A percentile compares a stretch with the other conserved stretches of the same genome.
Conservation (phyloP, 148 eudicot species). For the Diospyros lotus region DNA sequence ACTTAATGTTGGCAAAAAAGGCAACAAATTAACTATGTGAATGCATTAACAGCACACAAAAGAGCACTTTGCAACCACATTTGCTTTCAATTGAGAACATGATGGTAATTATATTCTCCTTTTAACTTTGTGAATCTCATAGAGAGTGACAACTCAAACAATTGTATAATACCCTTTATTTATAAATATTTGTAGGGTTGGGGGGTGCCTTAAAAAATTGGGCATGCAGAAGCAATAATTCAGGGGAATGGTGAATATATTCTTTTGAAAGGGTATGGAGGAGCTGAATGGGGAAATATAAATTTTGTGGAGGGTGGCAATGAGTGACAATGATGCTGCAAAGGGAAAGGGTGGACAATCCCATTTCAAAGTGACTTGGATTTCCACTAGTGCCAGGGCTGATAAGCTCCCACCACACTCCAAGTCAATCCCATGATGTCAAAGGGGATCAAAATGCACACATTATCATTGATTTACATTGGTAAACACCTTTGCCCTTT, state of each 20-base stretch:
- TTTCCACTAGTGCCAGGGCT: constrained; percentile 10
- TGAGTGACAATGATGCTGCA: constrained; percentile 14
- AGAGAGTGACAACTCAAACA: no score
- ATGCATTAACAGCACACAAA: no score
- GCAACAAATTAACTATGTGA: no score
- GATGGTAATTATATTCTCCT: no score
- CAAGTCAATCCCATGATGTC: constrained; percentile 16
- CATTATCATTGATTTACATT: no score
- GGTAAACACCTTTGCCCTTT: no score
- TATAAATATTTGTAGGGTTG: neutral
- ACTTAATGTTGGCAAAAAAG: no score
- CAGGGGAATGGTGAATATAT: constrained; percentile 3
- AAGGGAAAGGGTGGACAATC: constrained; percentile 14
- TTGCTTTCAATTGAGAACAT: no score
- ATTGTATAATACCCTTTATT: no score
- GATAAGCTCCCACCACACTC: constrained; percentile 5
- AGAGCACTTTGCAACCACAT: no score
- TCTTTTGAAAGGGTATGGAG: neutral
- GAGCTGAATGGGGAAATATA: neutral
- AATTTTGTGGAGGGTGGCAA: neutral
- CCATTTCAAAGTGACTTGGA: constrained; percentile 21
- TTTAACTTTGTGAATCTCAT: no score
- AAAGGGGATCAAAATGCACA: neutral
- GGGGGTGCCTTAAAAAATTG: neutral
- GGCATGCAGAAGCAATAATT: neutral